Base-by-base conservation (phyloP, 2,329 filamentous ascomycete genomes). In the Cladophialophora immunda region DNA sequence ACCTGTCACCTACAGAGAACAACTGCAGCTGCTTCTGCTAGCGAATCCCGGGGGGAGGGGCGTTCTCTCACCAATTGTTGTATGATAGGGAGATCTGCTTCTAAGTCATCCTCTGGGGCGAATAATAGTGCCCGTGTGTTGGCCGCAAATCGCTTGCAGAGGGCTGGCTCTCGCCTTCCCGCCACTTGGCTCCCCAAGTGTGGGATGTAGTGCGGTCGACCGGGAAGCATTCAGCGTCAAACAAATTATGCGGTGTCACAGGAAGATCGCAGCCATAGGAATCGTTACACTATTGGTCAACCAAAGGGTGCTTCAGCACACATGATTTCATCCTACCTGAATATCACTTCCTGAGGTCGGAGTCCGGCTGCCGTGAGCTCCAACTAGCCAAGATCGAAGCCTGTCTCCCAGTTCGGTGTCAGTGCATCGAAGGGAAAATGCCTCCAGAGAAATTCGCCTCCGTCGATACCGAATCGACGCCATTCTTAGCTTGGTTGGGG, bases 211-310 rank as follows among this genome's bases (percentile, higher is more conserved):
- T 25, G 45, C 45, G 22, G 19, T 25, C 45, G 11, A 25, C 45
- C 45, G 45, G 25, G n/a, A 50, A 47, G 45, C 45, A 25, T 50
- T 11, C 45, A 25, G 45, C 45, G 9, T 25, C 45, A 50, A 50
- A 25, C 45, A 11, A 25, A 50, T 50, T 50, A 50, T 65, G 57
- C 25, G 56, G 63, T 61, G 57, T 61, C 32, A 60, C 57, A 41
- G 38, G 30, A 45, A 50, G 56, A 32, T 50, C 36, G 34, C 63
- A 65, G 55, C 30, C 38, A 27, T 32, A 15, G 13, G 38, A 55
- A 4, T 13, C 25, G 22, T 22, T 50, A 30, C 22, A 19, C 57
- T 25, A 59, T 59, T 59, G 57, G 57, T 50, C 45, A 4, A 50
- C 8, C 9, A 11, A 50, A 50, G 45, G 45, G 8, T 50, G 45